A percentile compares a stretch with the other conserved stretches of the same genome.
Conservation (phyloP, 805 yeast genomes). For the Lachancea mirantina region DNA sequence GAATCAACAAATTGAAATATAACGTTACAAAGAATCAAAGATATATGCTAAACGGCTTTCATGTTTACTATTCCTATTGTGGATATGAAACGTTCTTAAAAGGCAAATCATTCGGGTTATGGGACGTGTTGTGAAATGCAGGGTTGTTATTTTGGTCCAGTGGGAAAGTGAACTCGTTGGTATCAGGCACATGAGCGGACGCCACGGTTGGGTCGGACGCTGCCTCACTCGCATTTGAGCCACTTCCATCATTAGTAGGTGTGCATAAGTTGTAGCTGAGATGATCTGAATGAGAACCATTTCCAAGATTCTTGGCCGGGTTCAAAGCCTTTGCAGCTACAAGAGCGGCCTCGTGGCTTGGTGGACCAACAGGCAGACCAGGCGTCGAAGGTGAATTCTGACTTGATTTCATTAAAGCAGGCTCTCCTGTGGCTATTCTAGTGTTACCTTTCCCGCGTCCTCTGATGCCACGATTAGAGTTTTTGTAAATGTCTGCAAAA, state of each 20-base stretch:
- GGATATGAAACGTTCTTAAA: slow-evolving; percentile 6
- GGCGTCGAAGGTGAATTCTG: slow-evolving; percentile 1
- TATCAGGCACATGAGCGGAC: slow-evolving; percentile 10
- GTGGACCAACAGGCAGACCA: not conserved
- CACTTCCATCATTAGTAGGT: slow-evolving; percentile 1
- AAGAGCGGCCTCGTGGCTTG: slow-evolving; percentile 5
- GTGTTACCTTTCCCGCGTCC: slow-evolving; percentile 68
- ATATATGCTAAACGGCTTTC: no score
- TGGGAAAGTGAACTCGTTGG: slow-evolving; percentile 17
- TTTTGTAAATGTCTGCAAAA: slow-evolving; percentile 76
- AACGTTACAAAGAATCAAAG: no score
- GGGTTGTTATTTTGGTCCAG: slow-evolving; percentile 14
- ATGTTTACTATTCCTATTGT: no score
- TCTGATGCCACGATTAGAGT: slow-evolving; percentile 83
- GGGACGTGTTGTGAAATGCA: slow-evolving; percentile 5
- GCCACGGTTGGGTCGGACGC: slow-evolving; percentile 9
- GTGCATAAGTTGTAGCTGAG: slow-evolving; percentile 3
- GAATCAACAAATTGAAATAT: no score
- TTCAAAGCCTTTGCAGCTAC: slow-evolving; percentile 14
- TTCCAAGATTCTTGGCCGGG: slow-evolving; percentile 8
- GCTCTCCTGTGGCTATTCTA: slow-evolving; percentile 2
- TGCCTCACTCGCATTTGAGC: not conserved
- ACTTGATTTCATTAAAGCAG: slow-evolving; percentile 1
- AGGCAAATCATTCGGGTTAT: slow-evolving; percentile 3
- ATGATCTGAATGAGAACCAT: slow-evolving; percentile 5